phyloP scores from a whole-genome alignment of 805 yeast genomes.

The Cyberlindnera maclurae region DNA sequence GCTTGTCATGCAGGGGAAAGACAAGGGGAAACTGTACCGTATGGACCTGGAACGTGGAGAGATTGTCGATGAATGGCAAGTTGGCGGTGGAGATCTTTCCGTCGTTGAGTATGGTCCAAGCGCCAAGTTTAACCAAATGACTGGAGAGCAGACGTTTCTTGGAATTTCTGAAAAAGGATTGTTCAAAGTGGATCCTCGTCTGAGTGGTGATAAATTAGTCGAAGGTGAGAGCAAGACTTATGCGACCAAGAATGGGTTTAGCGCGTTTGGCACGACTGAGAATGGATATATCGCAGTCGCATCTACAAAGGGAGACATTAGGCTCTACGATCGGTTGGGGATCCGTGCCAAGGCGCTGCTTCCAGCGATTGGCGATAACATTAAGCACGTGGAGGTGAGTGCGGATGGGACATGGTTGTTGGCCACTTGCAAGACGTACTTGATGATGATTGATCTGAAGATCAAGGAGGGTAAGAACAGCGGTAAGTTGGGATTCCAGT shows the following conservation, averaged over 20 bases:
- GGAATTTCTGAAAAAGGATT: conserved; percentile 62
- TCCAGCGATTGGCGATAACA: conserved; percentile 78
- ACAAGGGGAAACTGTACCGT: conserved; percentile 44
- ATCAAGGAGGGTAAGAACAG: conserved; percentile 55
- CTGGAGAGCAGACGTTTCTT: conserved; percentile 64
- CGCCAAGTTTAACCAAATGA: conserved; percentile 66
- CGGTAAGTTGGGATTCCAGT: conserved; percentile 56
- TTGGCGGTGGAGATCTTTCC: conserved; percentile 36
- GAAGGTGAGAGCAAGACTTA: conserved; percentile 47
- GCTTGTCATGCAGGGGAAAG: conserved; percentile 55
- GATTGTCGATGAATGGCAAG: conserved; percentile 81
- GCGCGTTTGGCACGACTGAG: conserved; percentile 51
- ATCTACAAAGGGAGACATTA: conserved; percentile 65
- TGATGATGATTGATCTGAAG: conserved; percentile 61
- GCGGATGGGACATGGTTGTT: conserved; percentile 77
- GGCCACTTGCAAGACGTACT: conserved; percentile 70
- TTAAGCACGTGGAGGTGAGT: conserved; percentile 61
- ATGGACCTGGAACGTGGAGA: conserved; percentile 78
- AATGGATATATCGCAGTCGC: conserved; percentile 73
- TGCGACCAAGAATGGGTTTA: conserved; percentile 31
- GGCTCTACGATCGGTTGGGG: conserved; percentile 68
- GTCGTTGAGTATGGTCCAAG: conserved; percentile 60
- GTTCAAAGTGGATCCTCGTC: conserved; percentile 77
- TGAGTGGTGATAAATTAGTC: conserved; percentile 51
- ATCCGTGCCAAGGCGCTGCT: conserved; percentile 68